phyloP scores from a whole-genome alignment of 495 filamentous ascomycete species.

The Trichoderma asperelloides region DNA sequence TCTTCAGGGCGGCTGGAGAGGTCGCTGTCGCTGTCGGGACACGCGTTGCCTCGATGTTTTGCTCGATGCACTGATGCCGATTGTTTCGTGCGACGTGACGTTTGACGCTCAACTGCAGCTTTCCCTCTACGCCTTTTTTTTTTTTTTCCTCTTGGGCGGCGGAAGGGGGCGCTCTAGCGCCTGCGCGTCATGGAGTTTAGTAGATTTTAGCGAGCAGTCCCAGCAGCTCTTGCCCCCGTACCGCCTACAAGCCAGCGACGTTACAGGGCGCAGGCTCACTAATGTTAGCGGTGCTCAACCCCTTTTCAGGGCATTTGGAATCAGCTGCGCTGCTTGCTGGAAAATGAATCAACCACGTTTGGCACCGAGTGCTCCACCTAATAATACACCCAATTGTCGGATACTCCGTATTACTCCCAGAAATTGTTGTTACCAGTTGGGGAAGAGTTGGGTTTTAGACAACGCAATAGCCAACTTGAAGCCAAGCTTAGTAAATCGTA shows the following conservation, averaged over 20 bases:
- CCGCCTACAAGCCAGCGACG: not conserved
- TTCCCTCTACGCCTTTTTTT: not conserved
- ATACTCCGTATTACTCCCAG: no score
- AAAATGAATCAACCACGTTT: not conserved
- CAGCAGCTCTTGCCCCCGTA: not conserved
- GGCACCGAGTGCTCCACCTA: not conserved
- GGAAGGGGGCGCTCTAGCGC: slow-evolving; percentile 6
- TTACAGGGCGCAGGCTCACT: not conserved
- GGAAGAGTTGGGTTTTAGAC: no score
- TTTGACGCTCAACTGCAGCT: not conserved
- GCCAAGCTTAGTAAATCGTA: no score
- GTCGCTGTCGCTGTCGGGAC: slow-evolving; percentile 3
- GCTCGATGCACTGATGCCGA: slow-evolving; percentile 4
- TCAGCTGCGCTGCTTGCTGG: not conserved
- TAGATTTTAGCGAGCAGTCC: not conserved
- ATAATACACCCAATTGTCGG: no score
- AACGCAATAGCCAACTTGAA: no score
- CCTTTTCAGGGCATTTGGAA: not conserved
- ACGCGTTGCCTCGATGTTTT: not conserved
- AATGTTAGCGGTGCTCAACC: not conserved
- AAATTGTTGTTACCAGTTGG: no score
- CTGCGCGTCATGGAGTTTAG: not conserved
- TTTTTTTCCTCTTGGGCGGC: not conserved
- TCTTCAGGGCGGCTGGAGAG: not conserved
- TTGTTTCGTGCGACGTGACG: slow-evolving; percentile 11